These are phyloP conservation scores for Fusarium kyushuense DNA, from an alignment of 2,329 filamentous ascomycete genomes.

Conservation along the genomic window DNA sequence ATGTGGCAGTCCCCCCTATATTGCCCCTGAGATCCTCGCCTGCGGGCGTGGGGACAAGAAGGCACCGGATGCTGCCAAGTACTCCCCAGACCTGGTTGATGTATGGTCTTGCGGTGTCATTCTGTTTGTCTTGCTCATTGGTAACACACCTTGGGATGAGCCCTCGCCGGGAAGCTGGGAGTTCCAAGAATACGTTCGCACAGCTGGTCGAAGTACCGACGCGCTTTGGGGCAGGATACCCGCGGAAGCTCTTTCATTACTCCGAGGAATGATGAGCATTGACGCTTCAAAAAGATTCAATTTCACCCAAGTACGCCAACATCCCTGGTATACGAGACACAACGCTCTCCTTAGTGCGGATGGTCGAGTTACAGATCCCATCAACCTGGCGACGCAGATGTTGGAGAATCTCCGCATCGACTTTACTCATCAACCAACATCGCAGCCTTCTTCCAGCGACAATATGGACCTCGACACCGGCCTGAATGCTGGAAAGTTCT, in stretches of 20 bases:
- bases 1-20: slow-evolving; percentile 96
- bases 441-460: slow-evolving; percentile 58
- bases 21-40: slow-evolving; percentile 88
- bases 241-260: slow-evolving; percentile 77
- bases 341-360: slow-evolving; percentile 82
- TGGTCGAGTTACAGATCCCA: slow-evolving; percentile 80
- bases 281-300: slow-evolving; percentile 81
- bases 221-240: slow-evolving; percentile 87
- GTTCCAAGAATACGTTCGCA: slow-evolving; percentile 86
- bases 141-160: slow-evolving; percentile 98
- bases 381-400: slow-evolving; percentile 93
- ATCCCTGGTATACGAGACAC: slow-evolving; percentile 91
- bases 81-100: slow-evolving; percentile 84
- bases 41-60: slow-evolving; percentile 63
- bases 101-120: slow-evolving; percentile 99
- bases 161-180: slow-evolving; percentile 89
- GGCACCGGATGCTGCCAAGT: slow-evolving; percentile 66
- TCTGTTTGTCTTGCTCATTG: slow-evolving; percentile 93
- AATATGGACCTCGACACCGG: slow-evolving; percentile 77
- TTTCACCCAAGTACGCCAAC: slow-evolving; percentile 86
- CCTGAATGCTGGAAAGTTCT: slow-evolving; percentile 64
- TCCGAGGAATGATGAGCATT: slow-evolving; percentile 93
- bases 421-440: slow-evolving; percentile 76
- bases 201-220: slow-evolving; percentile 84
- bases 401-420: slow-evolving; percentile 91